Evolutionary conservation across 192 early-diverging fungal species (phyloP).

Genomic region (Umbelopsis isabellina): DNA sequence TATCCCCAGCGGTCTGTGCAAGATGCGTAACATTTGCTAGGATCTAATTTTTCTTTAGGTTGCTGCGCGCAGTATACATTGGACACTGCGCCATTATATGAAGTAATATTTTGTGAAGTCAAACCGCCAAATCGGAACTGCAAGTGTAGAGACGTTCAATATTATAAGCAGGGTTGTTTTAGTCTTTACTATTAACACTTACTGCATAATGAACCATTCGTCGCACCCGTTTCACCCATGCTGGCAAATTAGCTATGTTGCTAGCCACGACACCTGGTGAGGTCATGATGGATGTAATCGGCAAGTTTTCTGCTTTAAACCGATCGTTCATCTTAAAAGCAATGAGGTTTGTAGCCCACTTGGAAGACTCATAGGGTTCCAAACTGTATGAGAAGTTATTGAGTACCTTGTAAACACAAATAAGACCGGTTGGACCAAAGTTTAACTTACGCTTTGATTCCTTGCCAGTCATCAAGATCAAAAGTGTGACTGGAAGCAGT

Average conservation of each 20-base stretch:
- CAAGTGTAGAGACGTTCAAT: conserved; percentile 14
- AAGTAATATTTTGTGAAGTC: conserved; percentile 48
- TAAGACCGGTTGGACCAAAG: background rate
- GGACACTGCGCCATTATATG: conserved; percentile 49
- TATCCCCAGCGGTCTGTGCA: conserved; percentile 30
- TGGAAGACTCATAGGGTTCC: conserved; percentile 60
- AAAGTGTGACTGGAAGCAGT: conserved; percentile 41
- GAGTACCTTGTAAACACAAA: background rate
- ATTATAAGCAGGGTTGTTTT: too few relatives aligned
- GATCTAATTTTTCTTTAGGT: conserved; percentile 8
- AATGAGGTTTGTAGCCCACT: conserved; percentile 55
- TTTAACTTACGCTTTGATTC: conserved; percentile 38
- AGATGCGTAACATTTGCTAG: conserved; percentile 18
- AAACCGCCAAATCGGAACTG: conserved; percentile 47
- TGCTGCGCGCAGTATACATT: conserved; percentile 50
- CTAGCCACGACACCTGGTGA: conserved; percentile 60
- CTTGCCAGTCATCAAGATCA: conserved; percentile 54
- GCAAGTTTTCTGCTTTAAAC: conserved; percentile 15
- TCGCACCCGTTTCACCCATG: conserved; percentile 37
- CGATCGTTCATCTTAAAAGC: conserved; percentile 43
- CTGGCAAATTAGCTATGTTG: conserved; percentile 47
- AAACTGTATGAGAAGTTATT: background rate
- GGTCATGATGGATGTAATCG: conserved; percentile 51
- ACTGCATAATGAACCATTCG: conserved; percentile 31
- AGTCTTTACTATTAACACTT: background rate